A percentile compares a stretch with the other conserved stretches of the same genome.
Evolutionary conservation across 148 eudicot species (phyloP).

Genomic region (Camellia lanceoleosa): DNA sequence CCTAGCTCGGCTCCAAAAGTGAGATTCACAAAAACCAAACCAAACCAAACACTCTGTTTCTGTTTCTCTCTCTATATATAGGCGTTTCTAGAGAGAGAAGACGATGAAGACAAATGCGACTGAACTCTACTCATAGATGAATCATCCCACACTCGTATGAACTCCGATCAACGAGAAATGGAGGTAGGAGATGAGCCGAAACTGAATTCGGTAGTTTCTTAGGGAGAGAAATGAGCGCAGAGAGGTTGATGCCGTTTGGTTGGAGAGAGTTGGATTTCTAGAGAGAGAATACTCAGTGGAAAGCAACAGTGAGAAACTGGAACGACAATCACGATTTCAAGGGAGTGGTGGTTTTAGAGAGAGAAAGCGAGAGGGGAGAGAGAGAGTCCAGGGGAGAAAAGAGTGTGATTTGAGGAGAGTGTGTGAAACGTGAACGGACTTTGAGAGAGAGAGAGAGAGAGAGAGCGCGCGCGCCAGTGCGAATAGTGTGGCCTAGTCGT

Average conservation of each 20-base stretch:
- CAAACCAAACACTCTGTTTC: background rate
- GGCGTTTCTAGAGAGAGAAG: background rate
- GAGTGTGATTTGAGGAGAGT: background rate
- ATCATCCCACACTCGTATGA: background rate
- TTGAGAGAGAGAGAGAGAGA: slow-evolving; percentile 5
- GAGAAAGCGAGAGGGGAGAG: background rate
- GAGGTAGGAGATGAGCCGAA: background rate
- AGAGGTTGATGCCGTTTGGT: background rate
- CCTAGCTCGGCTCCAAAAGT: background rate
- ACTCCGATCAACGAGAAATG: background rate
- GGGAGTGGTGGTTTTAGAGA: background rate
- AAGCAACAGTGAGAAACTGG: background rate
- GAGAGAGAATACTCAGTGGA: background rate
- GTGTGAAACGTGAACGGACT: background rate
- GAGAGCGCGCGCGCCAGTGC: background rate
- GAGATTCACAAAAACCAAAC: background rate
- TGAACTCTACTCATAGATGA: slow-evolving; percentile 11
- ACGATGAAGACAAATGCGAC: background rate
- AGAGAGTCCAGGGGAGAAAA: background rate
- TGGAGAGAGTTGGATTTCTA: background rate
- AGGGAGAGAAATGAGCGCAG: background rate
- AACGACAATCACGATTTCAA: slow-evolving; percentile 1
- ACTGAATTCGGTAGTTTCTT: background rate
- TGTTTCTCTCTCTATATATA: background rate
- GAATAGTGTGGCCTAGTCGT: background rate